Conservation (phyloP, 495 filamentous ascomycete species). For the Aspergillus taichungensis region DNA sequence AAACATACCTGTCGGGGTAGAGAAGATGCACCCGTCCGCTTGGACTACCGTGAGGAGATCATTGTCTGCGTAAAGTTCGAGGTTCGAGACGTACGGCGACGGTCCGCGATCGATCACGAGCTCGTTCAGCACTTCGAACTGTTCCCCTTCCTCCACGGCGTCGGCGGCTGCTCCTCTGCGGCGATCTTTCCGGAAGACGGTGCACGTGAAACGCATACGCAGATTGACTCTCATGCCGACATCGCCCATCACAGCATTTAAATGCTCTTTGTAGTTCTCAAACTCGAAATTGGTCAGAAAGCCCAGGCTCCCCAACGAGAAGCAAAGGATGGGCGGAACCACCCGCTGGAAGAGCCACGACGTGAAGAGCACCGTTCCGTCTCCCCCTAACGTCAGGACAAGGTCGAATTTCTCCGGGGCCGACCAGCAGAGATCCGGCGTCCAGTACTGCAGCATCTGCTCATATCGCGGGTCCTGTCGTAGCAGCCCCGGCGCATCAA, state of each 20-base stretch:
- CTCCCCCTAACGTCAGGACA: conserved; percentile 83
- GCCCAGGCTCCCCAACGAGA: conserved; percentile 79
- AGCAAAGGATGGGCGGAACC: conserved; percentile 82
- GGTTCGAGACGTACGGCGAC: conserved; percentile 90
- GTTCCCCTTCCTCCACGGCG: conserved; percentile 65
- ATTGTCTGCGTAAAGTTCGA: conserved; percentile 90
- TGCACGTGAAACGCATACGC: conserved; percentile 96
- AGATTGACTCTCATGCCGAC: conserved; percentile 90
- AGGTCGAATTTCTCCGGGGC: conserved; percentile 86
- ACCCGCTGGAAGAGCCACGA: conserved; percentile 92
- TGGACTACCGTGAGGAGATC: conserved; percentile 89
- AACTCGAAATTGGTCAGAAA: conserved; percentile 95
- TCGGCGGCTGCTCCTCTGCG: conserved; percentile 35
- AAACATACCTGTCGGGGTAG: conserved; percentile 72
- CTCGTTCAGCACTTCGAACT: conserved; percentile 94
- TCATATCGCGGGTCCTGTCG: conserved; percentile 62
- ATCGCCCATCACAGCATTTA: conserved; percentile 81
- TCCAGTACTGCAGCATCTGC: conserved; percentile 85
- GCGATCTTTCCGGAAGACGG: conserved; percentile 60
- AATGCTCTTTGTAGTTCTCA: conserved; percentile 65
- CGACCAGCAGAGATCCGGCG: conserved; percentile 84
- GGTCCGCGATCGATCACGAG: conserved; percentile 95
- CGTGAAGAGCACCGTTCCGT: conserved; percentile 86
- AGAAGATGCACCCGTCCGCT: conserved; percentile 95
- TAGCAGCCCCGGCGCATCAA: conserved; percentile 65